Evolutionary conservation across 805 yeast genomes (phyloP), one percentile per base, ranked within the genome.

Genomic region (Suhomyces xylopsoci): DNA sequence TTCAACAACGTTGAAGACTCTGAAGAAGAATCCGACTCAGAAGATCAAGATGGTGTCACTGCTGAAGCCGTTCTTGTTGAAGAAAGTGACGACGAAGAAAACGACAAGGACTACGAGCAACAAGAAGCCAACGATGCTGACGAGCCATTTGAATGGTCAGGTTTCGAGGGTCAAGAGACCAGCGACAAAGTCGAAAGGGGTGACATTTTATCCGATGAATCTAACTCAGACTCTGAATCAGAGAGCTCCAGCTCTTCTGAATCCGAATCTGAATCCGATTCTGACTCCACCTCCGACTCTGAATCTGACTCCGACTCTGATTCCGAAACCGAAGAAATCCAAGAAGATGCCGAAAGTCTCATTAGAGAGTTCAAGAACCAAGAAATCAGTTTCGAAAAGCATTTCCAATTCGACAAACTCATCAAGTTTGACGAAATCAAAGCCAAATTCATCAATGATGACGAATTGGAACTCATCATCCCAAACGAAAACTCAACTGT

Each of bases 361-460:
- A 75, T 74, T 50, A 61, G 65, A 55, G 77, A 74, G 34, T 74
- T 64, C 61, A 58, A 62, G 48, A 70, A 74, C 52, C 72, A 72
- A 48, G 78, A 73, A 62, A 68, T 75, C 48, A 64, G 62, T 50
- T 75, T 75, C 55, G 78, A 74, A 59, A 75, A 75, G 62, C 73
- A 70, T 56, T 74, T 73, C 59, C 69, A 69, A 51, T 75, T 75
- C 56, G 77, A 71, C 51, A 73, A 73, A 60, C 50, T 66, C 26
- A 65, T 75, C 55, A 70, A 70, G 51, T 66, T 64, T 47, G 67
- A 69, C 44, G 68, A 71, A 58, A 71, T 75, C 55, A 66, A 62
- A 54, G 79, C 79, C 26, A 63, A 62, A 49, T 71, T 74, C 57
- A 55, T 69, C 52, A 65, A 64, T 38, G 68, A 69, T 48, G 74